Percentiles rank a stretch among this genome's conserved stretches.
phyloP scores from a whole-genome alignment of 345 rosid genomes.

The Salix suchowensis region DNA sequence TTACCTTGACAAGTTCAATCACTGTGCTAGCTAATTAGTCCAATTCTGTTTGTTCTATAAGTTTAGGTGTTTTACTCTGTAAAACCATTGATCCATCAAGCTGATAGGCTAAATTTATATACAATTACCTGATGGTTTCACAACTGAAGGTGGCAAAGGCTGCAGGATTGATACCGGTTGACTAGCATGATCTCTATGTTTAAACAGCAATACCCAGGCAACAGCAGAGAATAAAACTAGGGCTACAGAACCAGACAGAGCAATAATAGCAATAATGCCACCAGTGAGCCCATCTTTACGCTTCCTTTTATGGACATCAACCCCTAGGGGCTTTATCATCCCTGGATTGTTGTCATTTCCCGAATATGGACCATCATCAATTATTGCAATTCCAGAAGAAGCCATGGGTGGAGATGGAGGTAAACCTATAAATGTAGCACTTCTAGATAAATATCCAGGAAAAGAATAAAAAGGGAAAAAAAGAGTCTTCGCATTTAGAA shows the following conservation, averaged over 20 bases:
- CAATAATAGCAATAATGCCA: slow-evolving; percentile 61
- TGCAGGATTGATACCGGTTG: slow-evolving; percentile 39
- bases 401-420: slow-evolving; percentile 87
- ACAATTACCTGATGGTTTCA: slow-evolving; percentile 72
- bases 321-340: slow-evolving; percentile 77
- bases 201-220: slow-evolving; percentile 57
- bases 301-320: slow-evolving; percentile 56
- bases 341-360: slow-evolving; percentile 51
- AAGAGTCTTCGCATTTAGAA: background rate
- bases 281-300: slow-evolving; percentile 48
- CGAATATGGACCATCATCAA: slow-evolving; percentile 63
- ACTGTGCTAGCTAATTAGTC: background rate
- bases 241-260: slow-evolving; percentile 59
- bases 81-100: background rate
- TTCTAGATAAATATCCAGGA: background rate
- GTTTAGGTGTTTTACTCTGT: background rate
- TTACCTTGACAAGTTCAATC: background rate
- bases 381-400: slow-evolving; percentile 43
- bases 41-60: background rate
- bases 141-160: slow-evolving; percentile 42
- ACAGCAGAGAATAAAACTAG: slow-evolving; percentile 51
- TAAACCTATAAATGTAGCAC: slow-evolving; percentile 47
- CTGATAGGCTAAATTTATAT: background rate
- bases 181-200: slow-evolving; percentile 32
- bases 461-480: background rate